Evolutionary conservation across 495 filamentous ascomycete species (phyloP).

Genomic region (Neurospora intermedia): DNA sequence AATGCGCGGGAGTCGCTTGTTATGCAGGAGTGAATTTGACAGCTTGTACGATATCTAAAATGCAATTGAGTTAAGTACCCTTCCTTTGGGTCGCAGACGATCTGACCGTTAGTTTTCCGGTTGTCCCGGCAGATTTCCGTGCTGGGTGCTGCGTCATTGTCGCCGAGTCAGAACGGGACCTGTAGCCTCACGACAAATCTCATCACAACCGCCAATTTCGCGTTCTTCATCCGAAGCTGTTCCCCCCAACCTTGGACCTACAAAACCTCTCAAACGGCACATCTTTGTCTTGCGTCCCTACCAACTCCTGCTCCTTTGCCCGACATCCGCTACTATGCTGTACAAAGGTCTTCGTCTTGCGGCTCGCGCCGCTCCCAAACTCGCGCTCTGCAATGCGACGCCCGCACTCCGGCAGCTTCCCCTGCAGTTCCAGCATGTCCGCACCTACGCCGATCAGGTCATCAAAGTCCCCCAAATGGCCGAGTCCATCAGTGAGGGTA

Average conservation of each 20-base stretch:
- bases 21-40: not conserved
- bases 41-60: not conserved
- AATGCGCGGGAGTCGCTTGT: not conserved
- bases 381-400: constrained; percentile 17
- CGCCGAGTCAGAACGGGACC: not conserved
- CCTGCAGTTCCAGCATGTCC: constrained; percentile 39
- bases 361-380: constrained; percentile 32
- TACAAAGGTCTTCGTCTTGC: constrained; percentile 39
- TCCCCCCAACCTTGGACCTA: not conserved
- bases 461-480: constrained; percentile 98
- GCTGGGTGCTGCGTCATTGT: not conserved
- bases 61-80: not conserved
- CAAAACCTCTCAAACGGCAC: not conserved
- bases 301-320: not conserved
- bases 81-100: not conserved
- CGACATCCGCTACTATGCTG: constrained; percentile 28
- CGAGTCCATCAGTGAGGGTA: constrained; percentile 96
- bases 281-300: not conserved
- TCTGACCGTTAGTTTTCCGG: not conserved
- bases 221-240: not conserved
- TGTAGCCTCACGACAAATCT: not conserved
- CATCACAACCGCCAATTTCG: not conserved
- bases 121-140: not conserved
- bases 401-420: constrained; percentile 34
- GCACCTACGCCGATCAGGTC: constrained; percentile 59